phyloP scores from a whole-genome alignment of 2,329 filamentous ascomycete species.

The Ophiostoma pallidulum region DNA sequence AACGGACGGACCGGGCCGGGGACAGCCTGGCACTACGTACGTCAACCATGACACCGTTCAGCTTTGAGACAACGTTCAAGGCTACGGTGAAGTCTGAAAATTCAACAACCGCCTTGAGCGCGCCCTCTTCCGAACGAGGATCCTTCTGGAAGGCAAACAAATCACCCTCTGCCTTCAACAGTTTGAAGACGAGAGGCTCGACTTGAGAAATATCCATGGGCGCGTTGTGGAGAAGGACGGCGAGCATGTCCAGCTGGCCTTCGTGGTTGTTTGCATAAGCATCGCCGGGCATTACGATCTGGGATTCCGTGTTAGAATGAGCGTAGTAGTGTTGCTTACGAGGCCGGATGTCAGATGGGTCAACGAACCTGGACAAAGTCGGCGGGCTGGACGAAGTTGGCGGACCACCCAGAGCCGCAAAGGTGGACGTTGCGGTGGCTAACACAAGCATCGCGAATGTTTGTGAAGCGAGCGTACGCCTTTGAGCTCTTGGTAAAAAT shows the following conservation, averaged over 20 bases:
- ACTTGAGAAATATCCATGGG: constrained; percentile 16
- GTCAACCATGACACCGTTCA: constrained; percentile 29
- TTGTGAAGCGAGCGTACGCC: constrained; percentile 47
- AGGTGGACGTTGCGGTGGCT: constrained; percentile 37
- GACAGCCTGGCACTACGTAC: too few relatives aligned
- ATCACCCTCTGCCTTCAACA: constrained; percentile 39
- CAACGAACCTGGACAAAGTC: constrained; percentile 33
- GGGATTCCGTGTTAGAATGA: neutral
- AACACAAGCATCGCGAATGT: constrained; percentile 49
- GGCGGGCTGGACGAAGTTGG: constrained; percentile 34
- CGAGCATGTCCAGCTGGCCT: constrained; percentile 45
- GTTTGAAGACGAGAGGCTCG: constrained; percentile 30
- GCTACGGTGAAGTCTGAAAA: constrained; percentile 42
- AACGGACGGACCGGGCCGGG: too few relatives aligned
- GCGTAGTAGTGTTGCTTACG: neutral
- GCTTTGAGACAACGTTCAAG: constrained; percentile 29
- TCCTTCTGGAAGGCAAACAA: constrained; percentile 42
- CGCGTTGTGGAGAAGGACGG: constrained; percentile 21
- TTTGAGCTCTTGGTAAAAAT: constrained; percentile 30
- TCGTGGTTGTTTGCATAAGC: constrained; percentile 36
- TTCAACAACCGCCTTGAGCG: constrained; percentile 41
- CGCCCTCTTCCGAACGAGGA: constrained; percentile 30
- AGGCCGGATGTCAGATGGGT: too few relatives aligned
- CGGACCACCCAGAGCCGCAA: constrained; percentile 36
- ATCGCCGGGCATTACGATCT: constrained; percentile 24